Base-by-base conservation (phyloP, 73 alveolate genomes). In the Tetrahymena borealis region DNA sequence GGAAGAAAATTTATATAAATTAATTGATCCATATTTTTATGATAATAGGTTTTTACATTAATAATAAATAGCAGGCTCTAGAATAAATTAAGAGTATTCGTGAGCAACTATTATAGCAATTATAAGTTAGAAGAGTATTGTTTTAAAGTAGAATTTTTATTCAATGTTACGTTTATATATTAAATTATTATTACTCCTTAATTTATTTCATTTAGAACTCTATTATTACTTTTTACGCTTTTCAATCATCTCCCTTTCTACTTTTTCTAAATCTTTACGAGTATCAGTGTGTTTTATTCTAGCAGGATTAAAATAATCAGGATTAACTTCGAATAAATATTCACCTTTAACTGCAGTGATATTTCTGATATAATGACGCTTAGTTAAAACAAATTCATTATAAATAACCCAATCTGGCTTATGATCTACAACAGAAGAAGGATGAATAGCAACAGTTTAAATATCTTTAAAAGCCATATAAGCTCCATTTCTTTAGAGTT, bases 361-460 rank as follows among this genome's bases (percentile, higher is more conserved):
- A 38, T 99, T 99, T 95, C 99, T 97, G 78, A 99, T 98, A 96
- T 98, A 99, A 94, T 99, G 99, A 94, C 98, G 99, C 36, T 98
- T 91, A 16, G 99, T 99, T 78, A 99, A 91, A 39, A 99, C 99
- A 94, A 98, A 99, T 95, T 99, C 99, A 90, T 98, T 97, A 96
- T 98, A 99, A 40, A 99, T 40, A 39, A 99, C 99, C 99, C 99
- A 97, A 91, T 98, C 99, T 1, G 99, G 99, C 93, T 97, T 98
- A 91, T 98, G 99, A 77, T 98, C 99, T 78, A 99, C 93, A 41
- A 98, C 97, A 60, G 99, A 94, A 38, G 99, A 92, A 5, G 99
- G 99, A 95, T 99, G 99, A 32, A 99, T 95, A 15, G 98, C 98
- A 42, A 99, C 99, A 40, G 96, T 98, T 93, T 99, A 98, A 85